Evolutionary conservation across 805 yeast genomes (phyloP), one percentile per base, ranked within the genome.

Genomic region (Yamadazyma tumulicola): DNA sequence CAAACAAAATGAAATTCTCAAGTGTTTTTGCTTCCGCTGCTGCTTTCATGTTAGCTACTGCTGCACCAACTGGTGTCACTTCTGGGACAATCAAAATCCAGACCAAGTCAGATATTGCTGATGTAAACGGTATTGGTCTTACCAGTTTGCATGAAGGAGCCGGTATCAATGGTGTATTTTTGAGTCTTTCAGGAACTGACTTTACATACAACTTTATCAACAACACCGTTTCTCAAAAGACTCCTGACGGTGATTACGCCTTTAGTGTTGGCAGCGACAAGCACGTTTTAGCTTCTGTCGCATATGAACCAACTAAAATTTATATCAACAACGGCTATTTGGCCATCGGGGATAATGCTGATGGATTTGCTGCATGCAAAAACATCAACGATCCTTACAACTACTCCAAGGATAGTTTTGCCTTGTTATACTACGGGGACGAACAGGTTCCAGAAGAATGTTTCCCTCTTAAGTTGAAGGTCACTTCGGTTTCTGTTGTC

Each of bases 141-240:
- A 35, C 46, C 29, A 41, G 54, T 22, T 37, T 38, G 25, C 75
- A 68, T 47, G 70, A 62, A 48, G 75, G 74, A 46, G 75, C 75
- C 29, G 75, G 64, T 38, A 51, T 67, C 42, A 50, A 60, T 54
- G 69, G 64, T 50, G 42, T 61, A 18, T 59, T 63, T 18, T 4
- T 31, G 18, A n/a, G n/a, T n/a, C 19, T 16, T 26, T 9, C 29
- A 51, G 40, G 65, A 23, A 59, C 55, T 14, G 20, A 26, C 15
- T 34, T 34, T 8, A 12, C 16, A 4, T 42, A 34, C 25, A 17
- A 42, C 15, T 11, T 24, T 9, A 18, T 28, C 2, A 21, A 34
- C 12, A n/a, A 19, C 4, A 12, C n/a, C 14, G 27, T 34, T 6
- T 21, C 15, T n/a, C 27, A 23, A 25, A 19, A 14, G 11, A 16